phyloP scores from a whole-genome alignment of 2,329 filamentous ascomycete genomes.

The Rhynchosporium agropyri region DNA sequence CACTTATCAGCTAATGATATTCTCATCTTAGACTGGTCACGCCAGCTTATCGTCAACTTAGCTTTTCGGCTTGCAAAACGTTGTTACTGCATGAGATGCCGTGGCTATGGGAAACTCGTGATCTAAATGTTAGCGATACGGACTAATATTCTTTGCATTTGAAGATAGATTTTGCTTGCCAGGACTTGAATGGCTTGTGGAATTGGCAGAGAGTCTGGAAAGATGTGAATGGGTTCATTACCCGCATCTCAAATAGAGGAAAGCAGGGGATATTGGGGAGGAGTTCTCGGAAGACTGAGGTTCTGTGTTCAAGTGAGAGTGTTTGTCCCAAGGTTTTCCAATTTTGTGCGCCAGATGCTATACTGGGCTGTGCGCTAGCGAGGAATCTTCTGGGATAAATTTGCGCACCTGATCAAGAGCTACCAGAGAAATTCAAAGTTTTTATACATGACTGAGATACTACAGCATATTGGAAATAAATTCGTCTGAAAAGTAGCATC shows the following conservation, averaged over 20 bases:
- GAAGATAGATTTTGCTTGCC: conserved; percentile 30
- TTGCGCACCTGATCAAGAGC: too few species aligned
- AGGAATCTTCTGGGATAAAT: too few species aligned
- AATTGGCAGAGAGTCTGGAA: conserved; percentile 38
- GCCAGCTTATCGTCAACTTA: conserved; percentile 32
- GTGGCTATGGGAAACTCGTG: conserved; percentile 36
- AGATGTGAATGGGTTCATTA: conserved; percentile 31
- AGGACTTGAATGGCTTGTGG: conserved; percentile 33
- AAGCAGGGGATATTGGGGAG: neutral
- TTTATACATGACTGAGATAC: neutral
- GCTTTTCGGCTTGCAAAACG: conserved; percentile 31
- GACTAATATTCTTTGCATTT: conserved; percentile 35
- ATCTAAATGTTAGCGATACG: conserved; percentile 24
- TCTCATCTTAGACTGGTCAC: conserved; percentile 32
- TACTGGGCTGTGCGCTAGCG: too few species aligned
- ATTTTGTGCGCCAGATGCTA: too few species aligned
- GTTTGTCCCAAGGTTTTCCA: too few species aligned
- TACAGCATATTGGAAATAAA: neutral
- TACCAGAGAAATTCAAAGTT: too few species aligned
- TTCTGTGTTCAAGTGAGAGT: neutral
- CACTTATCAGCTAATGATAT: conserved; percentile 33
- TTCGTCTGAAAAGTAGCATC: neutral
- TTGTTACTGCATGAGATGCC: conserved; percentile 36
- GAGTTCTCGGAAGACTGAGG: neutral
- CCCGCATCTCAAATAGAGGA: conserved; percentile 14